Evolutionary conservation across 2,329 filamentous ascomycete species (phyloP), one percentile per base, ranked within the genome.

Genomic region (Cladophialophora chaetospira): DNA sequence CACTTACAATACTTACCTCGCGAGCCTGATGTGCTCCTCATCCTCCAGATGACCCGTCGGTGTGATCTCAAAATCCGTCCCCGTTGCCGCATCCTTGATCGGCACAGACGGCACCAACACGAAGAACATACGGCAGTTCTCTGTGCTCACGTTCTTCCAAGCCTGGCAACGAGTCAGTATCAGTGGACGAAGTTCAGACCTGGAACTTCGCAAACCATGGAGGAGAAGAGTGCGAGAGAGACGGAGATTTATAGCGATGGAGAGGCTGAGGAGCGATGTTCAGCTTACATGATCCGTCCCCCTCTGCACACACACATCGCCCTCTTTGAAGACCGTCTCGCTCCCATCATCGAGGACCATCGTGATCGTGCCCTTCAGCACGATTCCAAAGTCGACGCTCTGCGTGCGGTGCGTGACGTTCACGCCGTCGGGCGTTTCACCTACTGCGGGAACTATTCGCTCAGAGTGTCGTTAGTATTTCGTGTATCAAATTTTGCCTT

Each of bases 301-400:
- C 19, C 63, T 57, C 53, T 69, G 68, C n/a, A 71, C 66, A 15
- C 66, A 66, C 23, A 70, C 54, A 50, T 70, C 69, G 15, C 66
- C 64, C 53, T 64, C 53, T 40, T 58, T 65, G 55, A 70, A 36
- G 19, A 51, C 61, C 25, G 61, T 69, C 55, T 65, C 66, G 8
- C 63, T 61, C 8, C 66, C 68, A 47, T 68, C 63, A 36, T 70
- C 69, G 46, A 71, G 58, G 31, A 69, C 62, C 2, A 69, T 36
- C 57, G 65, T 58, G 21, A 71, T 65, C 29, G 64, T 65, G 1
- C 68, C 69, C 11, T 65, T 58, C 25, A 71, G 59, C 11, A 71
- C 63, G n/a, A 71, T 62, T 5, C 64, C 69, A 53, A 69, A 70
- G 55, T 71, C 69, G 21, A 70, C 52, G 21, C 65, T 70, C 36